Base-by-base conservation (phyloP, 2,329 filamentous ascomycete genomes). In the Chaetomium sp. region DNA sequence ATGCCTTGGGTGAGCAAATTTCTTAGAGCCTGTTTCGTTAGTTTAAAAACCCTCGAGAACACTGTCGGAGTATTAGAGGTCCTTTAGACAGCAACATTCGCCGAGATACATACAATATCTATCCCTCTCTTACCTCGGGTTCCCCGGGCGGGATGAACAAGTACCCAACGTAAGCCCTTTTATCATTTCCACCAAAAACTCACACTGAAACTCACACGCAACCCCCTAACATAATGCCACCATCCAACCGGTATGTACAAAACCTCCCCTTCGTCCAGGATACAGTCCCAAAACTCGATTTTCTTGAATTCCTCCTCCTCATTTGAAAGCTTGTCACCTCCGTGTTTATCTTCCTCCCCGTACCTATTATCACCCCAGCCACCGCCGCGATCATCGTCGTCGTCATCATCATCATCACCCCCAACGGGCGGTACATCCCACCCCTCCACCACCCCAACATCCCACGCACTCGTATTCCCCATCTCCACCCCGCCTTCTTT, bases 181-280 rank as follows among this genome's bases (percentile, higher is more conserved):
- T 42, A 1, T 52, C 27, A 81, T 61, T 88, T 87, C 88, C 89
- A 99, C 94, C 94, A 99, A 67, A 96, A 97, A 67, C 91, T 96
- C 10, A 97, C 91, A 63, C 91, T 96, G 66, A 95, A 91, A 67
- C 92, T 96, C 19, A 89, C 82, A 55, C 84, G 90, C 65, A 97
- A 68, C 49, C 90, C 90, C 57, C 88, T 79, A 3, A 97, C 89
- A 70, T 96, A 97, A 75, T 99, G 94, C 94, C 94, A 99, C 92
- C 94, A 99, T 0, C 92, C 94, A 5, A 89, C 79, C 0, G 94
- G 94, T 52, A 99, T 89, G 68, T 96, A 94, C 52, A 99, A 69
- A 61, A 85, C 87, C 52, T 99, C 91, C 0, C 92, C 94, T 0
- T 88, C 86, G 35, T 79, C 82, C 5, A 99, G 72, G 1, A 97